Evolutionary conservation across 2,329 filamentous ascomycete genomes (phyloP), one percentile per base, ranked within the genome.

Genomic region (Nigrospora oryzae): DNA sequence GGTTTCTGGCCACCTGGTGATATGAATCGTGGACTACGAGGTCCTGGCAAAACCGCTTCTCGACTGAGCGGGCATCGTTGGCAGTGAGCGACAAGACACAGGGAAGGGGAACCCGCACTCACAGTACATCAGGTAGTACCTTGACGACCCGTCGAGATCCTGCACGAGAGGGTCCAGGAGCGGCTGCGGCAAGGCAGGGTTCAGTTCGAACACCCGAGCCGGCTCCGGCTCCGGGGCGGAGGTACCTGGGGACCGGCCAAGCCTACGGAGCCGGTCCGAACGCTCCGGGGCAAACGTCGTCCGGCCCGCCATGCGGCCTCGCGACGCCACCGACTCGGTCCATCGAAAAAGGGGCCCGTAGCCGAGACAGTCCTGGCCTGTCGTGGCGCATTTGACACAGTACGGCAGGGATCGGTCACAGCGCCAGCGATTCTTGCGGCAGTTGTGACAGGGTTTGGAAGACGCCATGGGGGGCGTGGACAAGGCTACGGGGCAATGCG

Each of bases 331-430:
- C 43, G 69, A 69, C 46, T 71, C 65, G 44, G 77, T 74, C 78
- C 79, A 83, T 46, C 78, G 69, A 51, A 81, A 74, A 39, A 81
- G 61, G 55, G 73, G 74, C 48, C 75, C 77, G 59, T 83, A 83
- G 35, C 79, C 79, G 49, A 79, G 71, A 63, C 79, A 83, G 53
- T 75, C 68, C 57, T 75, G 67, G 28, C 76, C 76, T 36, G 71
- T 66, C 53, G 65, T 67, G 44, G 65, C 61, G 59, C 79, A 83
- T 64, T 82, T 83, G 54, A 74, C 70, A 59, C 79, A 83, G 46
- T 63, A 67, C 23, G 79, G 79, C 41, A 73, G 63, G 32, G 78
- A 81, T 48, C 74, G 70, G 61, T 83, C 79, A 60, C 79, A 83
- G 55, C 77, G 75, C 58, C 78, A 70, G 52, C 79, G 73, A 56